Conservation (phyloP, 768 basidiomycete genomes). For the Dentipellis sp. region DNA sequence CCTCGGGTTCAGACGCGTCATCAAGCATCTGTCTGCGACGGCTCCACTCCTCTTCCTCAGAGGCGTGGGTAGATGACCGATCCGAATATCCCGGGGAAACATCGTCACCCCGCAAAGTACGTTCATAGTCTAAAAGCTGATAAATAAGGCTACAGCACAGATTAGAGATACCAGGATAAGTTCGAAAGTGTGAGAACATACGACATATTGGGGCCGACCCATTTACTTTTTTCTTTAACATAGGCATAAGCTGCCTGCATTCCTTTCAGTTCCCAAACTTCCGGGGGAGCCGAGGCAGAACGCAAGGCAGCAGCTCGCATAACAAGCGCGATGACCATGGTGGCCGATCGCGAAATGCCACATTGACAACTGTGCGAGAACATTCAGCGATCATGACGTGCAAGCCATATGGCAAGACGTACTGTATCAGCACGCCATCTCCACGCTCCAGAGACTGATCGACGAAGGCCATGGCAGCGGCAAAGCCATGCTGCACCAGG, state of each 20-base stretch:
- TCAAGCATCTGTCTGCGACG: conserved; percentile 56
- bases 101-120: conserved; percentile 41
- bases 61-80: conserved; percentile 36
- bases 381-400: neutral
- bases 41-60: conserved; percentile 73
- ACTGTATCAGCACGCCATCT: conserved; percentile 83
- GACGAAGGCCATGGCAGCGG: conserved; percentile 70
- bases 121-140: conserved; percentile 88
- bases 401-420: conserved; percentile 26
- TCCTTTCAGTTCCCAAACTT: conserved; percentile 72
- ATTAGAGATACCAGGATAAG: neutral
- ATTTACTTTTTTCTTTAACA: conserved; percentile 83
- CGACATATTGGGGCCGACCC: conserved; percentile 93
- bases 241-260: conserved; percentile 88
- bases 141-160: conserved; percentile 66
- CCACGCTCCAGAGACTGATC: conserved; percentile 68
- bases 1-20: conserved; percentile 38
- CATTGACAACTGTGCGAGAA: conserved; percentile 70
- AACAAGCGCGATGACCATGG: conserved; percentile 82
- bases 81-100: conserved; percentile 46
- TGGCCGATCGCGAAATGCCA: conserved; percentile 87
- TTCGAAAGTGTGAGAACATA: conserved; percentile 33
- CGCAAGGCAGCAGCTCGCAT: conserved; percentile 83
- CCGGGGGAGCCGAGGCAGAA: conserved; percentile 56
- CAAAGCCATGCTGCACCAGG: conserved; percentile 72